Evolutionary conservation across 2,329 filamentous ascomycete species (phyloP), one percentile per base, ranked within the genome.

Genomic region (Colletotrichum sp.): DNA sequence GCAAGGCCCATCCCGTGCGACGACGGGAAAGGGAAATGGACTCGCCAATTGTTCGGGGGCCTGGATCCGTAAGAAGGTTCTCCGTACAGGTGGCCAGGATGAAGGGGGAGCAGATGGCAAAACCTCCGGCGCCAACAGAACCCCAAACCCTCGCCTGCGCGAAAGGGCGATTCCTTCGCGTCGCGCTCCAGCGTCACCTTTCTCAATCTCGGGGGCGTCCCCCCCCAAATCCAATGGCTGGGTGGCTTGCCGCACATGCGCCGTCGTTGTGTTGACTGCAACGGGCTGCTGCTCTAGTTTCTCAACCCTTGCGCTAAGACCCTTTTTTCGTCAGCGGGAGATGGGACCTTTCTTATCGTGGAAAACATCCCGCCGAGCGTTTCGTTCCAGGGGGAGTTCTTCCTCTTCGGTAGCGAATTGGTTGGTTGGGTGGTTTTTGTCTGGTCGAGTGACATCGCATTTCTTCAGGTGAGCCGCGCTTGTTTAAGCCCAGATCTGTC

Each of bases 221-320:
- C 39, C 44, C 39, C 44, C 44, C 34, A n/a, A 34, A 34, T 22
- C 44, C 39, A 44, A 30, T 52, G 64, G 64, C 64, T 67, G 25
- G 36, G 67, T 71, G 71, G 71, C 71, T 52, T 75, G 61, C 49
- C 44, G 68, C 72, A 62, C 49, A 75, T 59, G 59, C 49, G 44
- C 44, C 44, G 44, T 57, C 65, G 44, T 57, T 29, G 25, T 29
- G 19, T 62, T 49, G 59, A n/a, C 66, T 62, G 59, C 59, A 22
- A 63, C 59, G 59, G 59, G 19, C 30, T 36, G 59, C 59, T 32
- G 44, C 44, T 25, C 32, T 34, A 64, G 62, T 52, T 12, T 9
- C 22, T 39, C 34, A 27, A 52, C 44, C 44, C 44, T 49, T 39
- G 49, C 72, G 72, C 61, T 71, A 55, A 36, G 72, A 55, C 68